These are phyloP conservation scores for Neurospora intermedia DNA, from an alignment of 495 filamentous ascomycete species.

Conservation along the genomic window DNA sequence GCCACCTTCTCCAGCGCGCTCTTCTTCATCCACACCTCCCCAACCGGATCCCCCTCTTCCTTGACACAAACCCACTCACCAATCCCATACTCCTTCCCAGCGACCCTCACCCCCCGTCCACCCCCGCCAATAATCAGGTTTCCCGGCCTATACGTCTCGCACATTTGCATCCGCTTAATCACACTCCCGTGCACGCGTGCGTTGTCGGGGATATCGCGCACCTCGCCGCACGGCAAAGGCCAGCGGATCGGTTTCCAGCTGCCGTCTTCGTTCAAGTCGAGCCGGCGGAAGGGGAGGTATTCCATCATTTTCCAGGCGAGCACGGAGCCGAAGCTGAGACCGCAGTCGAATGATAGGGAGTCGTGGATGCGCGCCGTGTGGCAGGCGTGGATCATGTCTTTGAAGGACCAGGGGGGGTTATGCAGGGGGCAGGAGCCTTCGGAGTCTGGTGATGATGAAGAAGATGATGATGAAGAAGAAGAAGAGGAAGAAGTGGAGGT, in stretches of 20 bases:
- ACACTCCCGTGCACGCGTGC: conserved; percentile 65
- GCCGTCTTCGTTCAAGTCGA: conserved; percentile 66
- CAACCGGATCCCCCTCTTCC: conserved; percentile 53
- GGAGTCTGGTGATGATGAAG: neutral
- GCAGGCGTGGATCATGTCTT: conserved; percentile 46
- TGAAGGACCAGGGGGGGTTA: conserved; percentile 30
- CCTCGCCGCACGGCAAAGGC: conserved; percentile 71
- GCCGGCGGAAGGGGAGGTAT: conserved; percentile 71
- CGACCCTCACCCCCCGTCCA: conserved; percentile 50
- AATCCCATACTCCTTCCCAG: conserved; percentile 51
- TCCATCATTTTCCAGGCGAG: conserved; percentile 77
- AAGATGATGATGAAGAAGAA: too few relatives aligned
- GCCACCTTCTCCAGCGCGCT: conserved; percentile 7
- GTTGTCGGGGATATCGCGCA: conserved; percentile 65
- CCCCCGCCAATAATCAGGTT: conserved; percentile 77
- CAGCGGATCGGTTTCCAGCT: conserved; percentile 74
- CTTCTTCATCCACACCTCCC: conserved; percentile 48
- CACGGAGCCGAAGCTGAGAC: conserved; percentile 46
- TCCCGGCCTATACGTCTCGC: conserved; percentile 61
- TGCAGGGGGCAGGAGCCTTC: neutral
- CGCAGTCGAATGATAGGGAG: conserved; percentile 57
- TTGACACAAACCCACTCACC: conserved; percentile 62
- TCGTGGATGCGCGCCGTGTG: conserved; percentile 63
- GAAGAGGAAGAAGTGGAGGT: too few relatives aligned
- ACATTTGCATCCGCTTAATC: conserved; percentile 57